A percentile compares a stretch with the other conserved stretches of the same genome.
Evolutionary conservation across 2,329 filamentous ascomycete species (phyloP).

Genomic region (Aspergillus floridensis): DNA sequence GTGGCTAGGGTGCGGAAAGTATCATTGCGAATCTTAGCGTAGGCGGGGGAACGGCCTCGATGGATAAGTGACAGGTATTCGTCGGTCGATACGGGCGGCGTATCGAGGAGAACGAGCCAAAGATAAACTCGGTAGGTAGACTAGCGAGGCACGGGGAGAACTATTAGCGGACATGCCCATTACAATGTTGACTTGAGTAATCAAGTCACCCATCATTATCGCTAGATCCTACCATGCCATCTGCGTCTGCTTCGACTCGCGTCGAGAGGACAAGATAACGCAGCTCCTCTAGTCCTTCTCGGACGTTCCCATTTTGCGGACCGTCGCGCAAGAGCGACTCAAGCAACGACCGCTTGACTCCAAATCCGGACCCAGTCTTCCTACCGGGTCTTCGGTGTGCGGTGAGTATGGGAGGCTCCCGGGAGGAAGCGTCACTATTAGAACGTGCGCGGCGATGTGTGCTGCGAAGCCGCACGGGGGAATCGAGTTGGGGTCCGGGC

Average conservation of each 20-base stretch:
- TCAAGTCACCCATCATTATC: not conserved
- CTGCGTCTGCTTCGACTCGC: constrained; percentile 50
- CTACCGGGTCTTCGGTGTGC: constrained; percentile 37
- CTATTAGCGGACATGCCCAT: constrained; percentile 8
- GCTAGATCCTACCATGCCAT: constrained; percentile 49
- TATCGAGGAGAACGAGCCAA: constrained; percentile 90
- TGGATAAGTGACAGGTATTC: constrained; percentile 87
- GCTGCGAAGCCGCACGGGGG: constrained; percentile 24
- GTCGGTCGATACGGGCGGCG: constrained; percentile 79
- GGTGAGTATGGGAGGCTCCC: constrained; percentile 27
- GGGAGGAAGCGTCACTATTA: constrained; percentile 67
- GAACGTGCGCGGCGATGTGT: constrained; percentile 59
- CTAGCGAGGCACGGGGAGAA: constrained; percentile 46
- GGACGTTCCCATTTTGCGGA: constrained; percentile 65
- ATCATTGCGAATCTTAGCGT: constrained; percentile 97
- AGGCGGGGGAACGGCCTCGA: constrained; percentile 88
- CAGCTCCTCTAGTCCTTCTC: constrained; percentile 45
- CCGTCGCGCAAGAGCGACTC: constrained; percentile 79
- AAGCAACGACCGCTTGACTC: constrained; percentile 53
- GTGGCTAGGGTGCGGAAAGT: constrained; percentile 96
- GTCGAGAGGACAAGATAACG: constrained; percentile 50
- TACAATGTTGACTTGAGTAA: not conserved
- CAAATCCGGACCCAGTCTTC: constrained; percentile 46
- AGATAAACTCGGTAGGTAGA: constrained; percentile 91
- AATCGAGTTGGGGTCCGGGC: constrained; percentile 26